Evolutionary conservation across 2,329 filamentous ascomycete genomes (phyloP), one percentile per base, ranked within the genome.

Genomic region (Colletotrichum horii): DNA sequence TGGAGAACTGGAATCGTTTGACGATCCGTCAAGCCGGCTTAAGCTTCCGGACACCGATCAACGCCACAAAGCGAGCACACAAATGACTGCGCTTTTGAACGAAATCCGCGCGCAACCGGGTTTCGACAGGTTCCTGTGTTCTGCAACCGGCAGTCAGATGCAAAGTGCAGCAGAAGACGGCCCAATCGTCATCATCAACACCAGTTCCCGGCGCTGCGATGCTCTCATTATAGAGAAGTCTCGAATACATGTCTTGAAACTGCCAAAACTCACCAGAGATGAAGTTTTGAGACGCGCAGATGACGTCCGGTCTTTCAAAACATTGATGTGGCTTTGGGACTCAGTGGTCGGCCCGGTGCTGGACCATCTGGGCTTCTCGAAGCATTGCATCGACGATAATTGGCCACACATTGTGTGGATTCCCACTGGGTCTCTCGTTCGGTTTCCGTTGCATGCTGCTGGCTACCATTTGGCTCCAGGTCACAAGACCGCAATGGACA

Each of bases 371-470:
- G 80, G 80, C 79, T 80, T 58, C 76, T 28, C 9, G 9, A 78
- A 19, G 9, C 76, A n/a, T 65, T 77, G 30, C 22, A 1, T 14
- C 14, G 15, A 24, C 22, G 11, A 36, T 12, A 22, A 8, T 0
- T 79, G 78, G 81, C 80, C 81, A 6, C 83, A 76, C 26, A 65
- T 85, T 0, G 85, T 82, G 78, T 85, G 83, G 83, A 80, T 86
- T 75, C 78, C 80, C 4, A 84, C 81, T 0, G 83, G 83, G 1
- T 55, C 56, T 0, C 74, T 86, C 3, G 77, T 11, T 66, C 74
- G 75, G 5, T 79, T 85, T 26, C 83, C 83, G 11, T 52, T 85
- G 8, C 83, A 85, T 70, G 83, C 83, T 0, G 83, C 84, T 0
- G 84, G 84, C 14, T 67, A 78, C 36, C 82, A 85, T 66, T 14